Evolutionary conservation across 495 filamentous ascomycete genomes (phyloP).

Genomic region (Collariella sp.): DNA sequence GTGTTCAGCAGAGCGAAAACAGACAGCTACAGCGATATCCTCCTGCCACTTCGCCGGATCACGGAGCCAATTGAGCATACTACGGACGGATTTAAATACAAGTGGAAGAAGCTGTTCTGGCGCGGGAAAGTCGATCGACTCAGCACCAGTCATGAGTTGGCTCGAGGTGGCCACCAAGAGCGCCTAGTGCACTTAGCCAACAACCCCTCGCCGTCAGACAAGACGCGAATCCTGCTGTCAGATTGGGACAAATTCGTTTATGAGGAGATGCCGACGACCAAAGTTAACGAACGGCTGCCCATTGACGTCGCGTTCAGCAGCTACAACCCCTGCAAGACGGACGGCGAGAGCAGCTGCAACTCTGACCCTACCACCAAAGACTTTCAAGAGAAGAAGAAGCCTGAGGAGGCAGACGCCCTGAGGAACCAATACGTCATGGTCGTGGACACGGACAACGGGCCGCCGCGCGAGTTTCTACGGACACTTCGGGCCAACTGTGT

Average conservation of each 20-base stretch:
- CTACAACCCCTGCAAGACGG: conserved; percentile 37
- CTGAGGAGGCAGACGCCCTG: conserved; percentile 23
- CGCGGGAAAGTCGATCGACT: conserved; percentile 39
- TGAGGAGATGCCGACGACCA: conserved; percentile 22
- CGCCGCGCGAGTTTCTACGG: conserved; percentile 55
- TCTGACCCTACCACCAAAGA: background rate
- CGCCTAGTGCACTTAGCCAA: conserved; percentile 56
- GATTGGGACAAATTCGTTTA: conserved; percentile 27
- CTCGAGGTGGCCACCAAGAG: conserved; percentile 42
- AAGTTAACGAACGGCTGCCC: conserved; percentile 31
- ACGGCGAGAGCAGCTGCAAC: conserved; percentile 12
- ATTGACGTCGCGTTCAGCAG: conserved; percentile 41
- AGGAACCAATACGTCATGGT: conserved; percentile 49
- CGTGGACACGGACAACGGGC: conserved; percentile 62
- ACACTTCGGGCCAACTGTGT: conserved; percentile 55
- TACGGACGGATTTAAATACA: conserved; percentile 39
- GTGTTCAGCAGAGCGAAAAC: conserved; percentile 68
- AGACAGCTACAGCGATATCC: conserved; percentile 55
- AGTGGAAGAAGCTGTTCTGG: conserved; percentile 52
- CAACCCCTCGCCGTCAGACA: conserved; percentile 32
- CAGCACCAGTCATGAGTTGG: conserved; percentile 26
- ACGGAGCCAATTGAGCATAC: background rate
- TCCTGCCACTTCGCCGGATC: conserved; percentile 68
- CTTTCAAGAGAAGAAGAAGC: conserved; percentile 27
- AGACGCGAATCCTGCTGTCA: conserved; percentile 34